Evolutionary conservation across 164 flowering plant species (phyloP), one percentile per base, ranked within the genome.

Genomic region (Tetrastigma voinierianum): DNA sequence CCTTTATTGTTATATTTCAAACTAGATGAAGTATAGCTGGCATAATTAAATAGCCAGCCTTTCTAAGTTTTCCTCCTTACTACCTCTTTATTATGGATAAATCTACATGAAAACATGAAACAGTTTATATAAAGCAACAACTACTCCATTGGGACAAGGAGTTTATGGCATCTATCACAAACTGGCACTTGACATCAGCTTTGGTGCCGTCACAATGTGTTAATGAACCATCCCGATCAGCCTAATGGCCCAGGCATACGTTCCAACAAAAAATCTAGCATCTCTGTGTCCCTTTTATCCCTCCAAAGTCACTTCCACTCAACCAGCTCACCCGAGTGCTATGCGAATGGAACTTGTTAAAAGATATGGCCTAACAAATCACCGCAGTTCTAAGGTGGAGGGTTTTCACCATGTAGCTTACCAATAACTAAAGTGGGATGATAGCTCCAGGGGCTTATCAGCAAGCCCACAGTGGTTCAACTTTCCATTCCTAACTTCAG

Each of bases 181-280:
- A 84, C 2, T 86, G 81, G n/a, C 81, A 84, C n/a, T n/a, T n/a
- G 61, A 84, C 83, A 66, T 84, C 86, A 15, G 86, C 69, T 59
- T 82, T 82, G 24, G 78, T 64, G 11, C 85, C 85, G 72, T 45
- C 80, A 78, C 70, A 80, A 83, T 6, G 69, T 45, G 67, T 84
- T 84, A 62, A n/a, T 73, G n/a, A n/a, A 9, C 79, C 76, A 81
- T 74, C 40, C 57, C 44, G 46, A 84, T 79, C 64, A 84, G 69
- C 77, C 83, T 86, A 59, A 84, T 73, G 23, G 83, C 88, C 43
- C 83, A 71, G 23, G 78, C 56, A n/a, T 73, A 67, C 83, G 82
- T 71, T 84, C 43, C 16, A 74, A 79, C 47, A 82, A 78, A 48
- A 84, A 84, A 46, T 84, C 82, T 9, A 84, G 71, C 88, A 84